phyloP scores from a whole-genome alignment of 2,329 filamentous ascomycete species.

The Penicillium brevicompactum region DNA sequence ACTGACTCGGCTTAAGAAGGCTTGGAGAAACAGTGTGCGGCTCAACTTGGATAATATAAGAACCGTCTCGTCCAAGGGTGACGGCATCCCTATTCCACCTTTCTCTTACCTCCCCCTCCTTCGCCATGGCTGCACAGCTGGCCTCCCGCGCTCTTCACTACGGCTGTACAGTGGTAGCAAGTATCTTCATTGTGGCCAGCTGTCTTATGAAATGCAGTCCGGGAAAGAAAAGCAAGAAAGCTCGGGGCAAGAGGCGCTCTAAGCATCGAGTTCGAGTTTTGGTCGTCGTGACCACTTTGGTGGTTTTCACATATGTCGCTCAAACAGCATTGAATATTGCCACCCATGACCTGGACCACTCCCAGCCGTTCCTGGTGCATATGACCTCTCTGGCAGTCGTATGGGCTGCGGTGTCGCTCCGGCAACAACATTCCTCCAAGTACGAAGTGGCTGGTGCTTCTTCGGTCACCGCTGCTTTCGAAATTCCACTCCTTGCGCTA shows the following conservation, averaged over 20 bases:
- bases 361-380: slow-evolving; percentile 11
- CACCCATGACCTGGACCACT: slow-evolving; percentile 8
- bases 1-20: background rate
- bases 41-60: slow-evolving; percentile 6
- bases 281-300: background rate
- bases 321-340: slow-evolving; percentile 3
- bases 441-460: slow-evolving; percentile 5
- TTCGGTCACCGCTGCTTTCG: slow-evolving; percentile 12
- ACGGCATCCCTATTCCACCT: background rate
- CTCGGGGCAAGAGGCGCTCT: background rate
- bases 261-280: background rate
- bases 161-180: slow-evolving; percentile 5
- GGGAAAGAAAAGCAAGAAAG: slow-evolving; percentile 2
- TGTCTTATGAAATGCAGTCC: background rate
- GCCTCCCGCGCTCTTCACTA: slow-evolving; percentile 3
- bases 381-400: slow-evolving; percentile 8
- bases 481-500: slow-evolving; percentile 11
- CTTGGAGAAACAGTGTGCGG: background rate
- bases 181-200: slow-evolving; percentile 1
- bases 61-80: background rate
- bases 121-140: slow-evolving; percentile 4
- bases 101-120: background rate
- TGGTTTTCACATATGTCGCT: slow-evolving; percentile 7
- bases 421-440: slow-evolving; percentile 1
- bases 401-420: slow-evolving; percentile 7